Evolutionary conservation across 768 basidiomycete species (phyloP), one percentile per base, ranked within the genome.

Genomic region (Suillus hirtellus): DNA sequence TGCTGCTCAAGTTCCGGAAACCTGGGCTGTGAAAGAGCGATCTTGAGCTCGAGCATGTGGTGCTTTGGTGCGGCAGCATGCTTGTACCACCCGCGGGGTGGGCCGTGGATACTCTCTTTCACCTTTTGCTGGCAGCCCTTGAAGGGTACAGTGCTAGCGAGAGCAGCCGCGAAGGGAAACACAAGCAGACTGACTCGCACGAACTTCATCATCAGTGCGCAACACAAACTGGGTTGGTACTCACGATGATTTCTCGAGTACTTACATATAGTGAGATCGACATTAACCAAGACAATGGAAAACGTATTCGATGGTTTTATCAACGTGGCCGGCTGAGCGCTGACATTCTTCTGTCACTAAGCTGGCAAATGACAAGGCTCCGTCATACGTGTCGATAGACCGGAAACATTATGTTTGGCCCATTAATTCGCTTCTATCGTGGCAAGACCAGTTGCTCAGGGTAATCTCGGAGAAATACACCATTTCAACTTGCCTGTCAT

Each of bases 21-120:
- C 68, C 84, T 78, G 27, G 79, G 79, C 65, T 85, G 86, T 9
- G 79, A 80, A 35, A 89, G 80, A 24, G 79, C 87, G 53, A 89
- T 85, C 63, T 83, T 86, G 67, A 89, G 81, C 46, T 77, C 72
- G 50, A 89, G 78, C n/a, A 69, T 71, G 66, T 84, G 79, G 64
- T 80, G 73, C 1, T 80, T 64, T 11, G 81, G 76, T 24, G 87
- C 80, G 38, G 75, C 71, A 44, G 78, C 75, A 1, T 80, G 76
- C 62, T 75, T 72, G 34, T 72, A 61, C 87, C 87, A 89, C 12
- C 81, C 82, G 35, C 54, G 75, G 64, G 87, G 88, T 42, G 77
- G 69, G 0, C 56, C 56, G n/a, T 69, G 4, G 59, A 85, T 75
- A 59, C 72, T 76, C 65, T 87, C 85, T 74, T 87, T 88, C 70